A percentile compares a stretch with the other conserved stretches of the same genome.
Conservation (phyloP, 257 asterid genomes). For the Plantago elongata region DNA sequence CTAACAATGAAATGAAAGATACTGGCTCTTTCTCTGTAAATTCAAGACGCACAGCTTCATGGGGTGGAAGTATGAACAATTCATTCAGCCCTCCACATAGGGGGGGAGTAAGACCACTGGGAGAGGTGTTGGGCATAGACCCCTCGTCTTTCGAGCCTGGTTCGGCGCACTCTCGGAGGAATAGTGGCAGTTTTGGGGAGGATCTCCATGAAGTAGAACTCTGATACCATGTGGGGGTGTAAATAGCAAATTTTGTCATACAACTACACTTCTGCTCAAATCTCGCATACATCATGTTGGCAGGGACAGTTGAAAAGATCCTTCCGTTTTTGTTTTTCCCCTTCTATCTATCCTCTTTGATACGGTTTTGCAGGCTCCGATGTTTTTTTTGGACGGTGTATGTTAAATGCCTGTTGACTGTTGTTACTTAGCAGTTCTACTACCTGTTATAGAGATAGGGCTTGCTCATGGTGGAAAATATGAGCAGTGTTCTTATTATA, state of each 20-base stretch:
- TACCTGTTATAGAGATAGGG: slow-evolving; percentile 43
- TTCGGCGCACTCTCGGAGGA: slow-evolving; percentile 27
- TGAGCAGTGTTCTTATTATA: slow-evolving; percentile 20
- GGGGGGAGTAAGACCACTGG: slow-evolving; percentile 40
- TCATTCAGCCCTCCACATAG: slow-evolving; percentile 33
- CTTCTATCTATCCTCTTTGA: slow-evolving; percentile 12
- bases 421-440: slow-evolving; percentile 31
- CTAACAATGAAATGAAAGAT: slow-evolving; percentile 27
- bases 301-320: slow-evolving; percentile 19
- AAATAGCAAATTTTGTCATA: slow-evolving; percentile 44
- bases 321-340: slow-evolving; percentile 11
- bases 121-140: slow-evolving; percentile 50
- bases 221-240: slow-evolving; percentile 47
- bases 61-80: slow-evolving; percentile 75
- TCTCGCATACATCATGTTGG: slow-evolving; percentile 21
- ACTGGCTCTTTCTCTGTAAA: slow-evolving; percentile 30
- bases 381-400: slow-evolving; percentile 20
- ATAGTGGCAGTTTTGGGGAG: slow-evolving; percentile 49
- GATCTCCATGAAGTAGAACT: slow-evolving; percentile 95
- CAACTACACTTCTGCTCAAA: slow-evolving; percentile 21
- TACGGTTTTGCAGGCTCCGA: too few relatives aligned
- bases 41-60: slow-evolving; percentile 79
- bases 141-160: slow-evolving; percentile 33
- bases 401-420: slow-evolving; percentile 34
- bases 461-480: slow-evolving; percentile 21